These are phyloP conservation scores for Elongisporangium prolatum DNA, from an alignment of 352 stramenopile species.

Conservation along the genomic window DNA sequence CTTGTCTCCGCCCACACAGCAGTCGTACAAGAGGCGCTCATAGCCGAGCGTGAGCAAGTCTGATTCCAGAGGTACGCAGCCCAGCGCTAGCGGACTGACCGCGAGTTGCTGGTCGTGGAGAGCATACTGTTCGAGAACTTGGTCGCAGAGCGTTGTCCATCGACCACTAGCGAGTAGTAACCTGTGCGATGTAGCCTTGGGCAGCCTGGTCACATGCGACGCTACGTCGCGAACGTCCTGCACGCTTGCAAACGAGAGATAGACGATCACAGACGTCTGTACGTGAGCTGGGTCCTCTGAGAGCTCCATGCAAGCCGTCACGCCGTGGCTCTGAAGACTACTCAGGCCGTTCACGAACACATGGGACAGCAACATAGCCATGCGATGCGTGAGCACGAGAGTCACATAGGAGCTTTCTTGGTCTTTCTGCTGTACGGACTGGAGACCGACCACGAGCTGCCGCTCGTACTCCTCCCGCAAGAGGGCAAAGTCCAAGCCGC, in stretches of 20 bases:
- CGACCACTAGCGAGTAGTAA: constrained; percentile 37
- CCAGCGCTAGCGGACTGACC: constrained; percentile 33
- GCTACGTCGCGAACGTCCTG: constrained; percentile 43
- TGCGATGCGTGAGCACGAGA: constrained; percentile 47
- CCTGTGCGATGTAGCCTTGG: constrained; percentile 10
- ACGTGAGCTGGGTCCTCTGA: constrained; percentile 35
- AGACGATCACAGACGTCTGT: constrained; percentile 27
- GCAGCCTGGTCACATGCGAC: constrained; percentile 30
- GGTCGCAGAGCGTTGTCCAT: constrained; percentile 48
- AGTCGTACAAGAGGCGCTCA: constrained; percentile 52
- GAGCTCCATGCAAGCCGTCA: constrained; percentile 57
- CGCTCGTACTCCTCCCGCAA: constrained; percentile 42
- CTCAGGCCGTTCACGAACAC: constrained; percentile 45
- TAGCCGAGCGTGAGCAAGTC: constrained; percentile 59
- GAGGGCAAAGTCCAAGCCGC: not conserved
- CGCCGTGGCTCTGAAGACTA: constrained; percentile 24
- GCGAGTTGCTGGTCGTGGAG: constrained; percentile 29
- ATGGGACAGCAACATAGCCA: constrained; percentile 56
- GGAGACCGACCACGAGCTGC: constrained; percentile 32
- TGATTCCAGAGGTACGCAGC: constrained; percentile 55
- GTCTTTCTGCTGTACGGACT: constrained; percentile 17
- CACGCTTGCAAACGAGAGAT: constrained; percentile 35
- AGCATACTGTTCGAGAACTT: constrained; percentile 29
- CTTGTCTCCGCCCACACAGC: constrained; percentile 33
- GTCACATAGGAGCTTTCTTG: constrained; percentile 19